Base-by-base conservation (phyloP, 2,329 filamentous ascomycete species). In the Epichloe sp. region DNA sequence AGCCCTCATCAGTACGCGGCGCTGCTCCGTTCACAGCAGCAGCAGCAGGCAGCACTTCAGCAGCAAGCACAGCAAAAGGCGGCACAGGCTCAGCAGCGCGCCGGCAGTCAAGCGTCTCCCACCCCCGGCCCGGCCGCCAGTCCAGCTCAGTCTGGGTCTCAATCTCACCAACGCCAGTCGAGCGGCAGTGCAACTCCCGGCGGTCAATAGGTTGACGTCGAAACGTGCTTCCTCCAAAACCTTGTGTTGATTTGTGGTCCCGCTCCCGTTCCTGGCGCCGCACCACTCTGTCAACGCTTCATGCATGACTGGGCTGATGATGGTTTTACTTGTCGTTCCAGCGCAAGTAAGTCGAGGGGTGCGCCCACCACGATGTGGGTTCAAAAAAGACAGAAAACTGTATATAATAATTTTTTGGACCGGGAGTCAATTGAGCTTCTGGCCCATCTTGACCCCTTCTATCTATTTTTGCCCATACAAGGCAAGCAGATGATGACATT, bases 1-100 rank as follows among this genome's bases (percentile, higher is more conserved):
- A 77, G 74, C 52, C 78, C 78, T 31, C 77, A 80, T 41, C 78
- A 81, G 54, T 80, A 81, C 58, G 78, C 78, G 1, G 77, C 78
- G 51, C 65, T 80, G 36, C 70, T 81, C 8, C 66, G 78, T 44
- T 76, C 78, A 40, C 78, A 80, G 57, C 77, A 80, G 54, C 75
- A 78, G 54, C 68, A 71, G 31, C 73, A 67, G 53, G 66, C 67
- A 11, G 59, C 56, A 3, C 62, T 58, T 17, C 59, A 58, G 54
- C 60, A 53, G 49, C 64, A 59, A 34, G 65, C 58, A 54, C 60
- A 54, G 58, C 56, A 62, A 21, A 58, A 23, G 23, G 23, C 23
- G 26, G 55, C 57, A 17, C 60, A 63, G 45, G 54, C 53, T 19
- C 66, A 67, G 40, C 63, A 65, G 53, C 60, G 58, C 60, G 46